A percentile compares a stretch with the other conserved stretches of the same genome.
Evolutionary conservation across 345 rosid species (phyloP).

Genomic region (Syzygium grande): DNA sequence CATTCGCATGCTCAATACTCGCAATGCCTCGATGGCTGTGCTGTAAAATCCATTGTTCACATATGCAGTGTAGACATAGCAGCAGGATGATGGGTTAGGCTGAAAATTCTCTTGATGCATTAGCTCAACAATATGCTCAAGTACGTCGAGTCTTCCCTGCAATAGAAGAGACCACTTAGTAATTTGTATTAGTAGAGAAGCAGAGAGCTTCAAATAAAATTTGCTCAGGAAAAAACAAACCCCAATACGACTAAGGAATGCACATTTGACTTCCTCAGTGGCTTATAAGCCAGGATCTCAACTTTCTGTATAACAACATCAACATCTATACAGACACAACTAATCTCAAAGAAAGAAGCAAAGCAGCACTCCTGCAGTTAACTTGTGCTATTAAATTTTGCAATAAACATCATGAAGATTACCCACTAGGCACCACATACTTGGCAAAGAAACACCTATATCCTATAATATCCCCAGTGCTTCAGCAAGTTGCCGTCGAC

Average conservation of each 20-base stretch:
- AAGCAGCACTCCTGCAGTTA: background rate
- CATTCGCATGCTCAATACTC: slow-evolving; percentile 65
- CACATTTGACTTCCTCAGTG: background rate
- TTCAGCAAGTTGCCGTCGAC: background rate
- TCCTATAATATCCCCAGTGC: background rate
- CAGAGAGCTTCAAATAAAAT: background rate
- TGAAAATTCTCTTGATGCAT: slow-evolving; percentile 46
- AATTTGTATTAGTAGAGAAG: background rate
- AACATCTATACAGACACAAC: background rate
- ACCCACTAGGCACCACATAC: background rate
- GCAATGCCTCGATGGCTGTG: slow-evolving; percentile 68
- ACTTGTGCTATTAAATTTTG: background rate
- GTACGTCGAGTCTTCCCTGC: slow-evolving; percentile 57
- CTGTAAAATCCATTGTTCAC: slow-evolving; percentile 23
- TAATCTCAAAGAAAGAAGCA: background rate
- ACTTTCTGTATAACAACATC: background rate
- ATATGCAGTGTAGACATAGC: slow-evolving; percentile 41
- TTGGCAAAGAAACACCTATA: background rate
- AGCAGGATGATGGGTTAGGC: slow-evolving; percentile 76
- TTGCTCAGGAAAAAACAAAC: background rate
- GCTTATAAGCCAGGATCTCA: background rate
- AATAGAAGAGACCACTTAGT: background rate
- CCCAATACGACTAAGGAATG: background rate
- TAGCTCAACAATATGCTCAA: slow-evolving; percentile 50
- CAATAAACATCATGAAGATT: background rate